These are phyloP conservation scores for Ascochyta pisi DNA, from an alignment of 2,329 filamentous ascomycete species.

Conservation along the genomic window DNA sequence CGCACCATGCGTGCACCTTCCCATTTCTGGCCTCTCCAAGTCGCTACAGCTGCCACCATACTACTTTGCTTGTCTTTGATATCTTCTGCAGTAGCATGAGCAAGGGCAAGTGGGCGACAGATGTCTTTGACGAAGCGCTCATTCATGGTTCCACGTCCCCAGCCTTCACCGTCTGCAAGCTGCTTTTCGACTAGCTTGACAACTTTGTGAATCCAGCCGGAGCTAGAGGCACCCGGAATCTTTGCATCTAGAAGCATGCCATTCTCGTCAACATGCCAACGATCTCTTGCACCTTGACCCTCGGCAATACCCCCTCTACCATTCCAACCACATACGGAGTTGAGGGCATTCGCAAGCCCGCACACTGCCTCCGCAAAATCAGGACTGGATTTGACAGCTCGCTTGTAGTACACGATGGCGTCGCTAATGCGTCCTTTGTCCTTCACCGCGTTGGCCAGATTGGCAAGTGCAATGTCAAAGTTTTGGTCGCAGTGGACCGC, in stretches of 20 bases:
- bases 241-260: slow-evolving; percentile 82
- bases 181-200: slow-evolving; percentile 90
- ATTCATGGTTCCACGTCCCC: slow-evolving; percentile 76
- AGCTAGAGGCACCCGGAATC: slow-evolving; percentile 64
- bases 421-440: slow-evolving; percentile 92
- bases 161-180: slow-evolving; percentile 81
- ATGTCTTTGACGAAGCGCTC: slow-evolving; percentile 51
- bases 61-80: slow-evolving; percentile 46
- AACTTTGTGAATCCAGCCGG: slow-evolving; percentile 87
- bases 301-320: slow-evolving; percentile 85
- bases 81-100: slow-evolving; percentile 41
- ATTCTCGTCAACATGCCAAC: slow-evolving; percentile 89
- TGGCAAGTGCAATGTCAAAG: slow-evolving; percentile 96
- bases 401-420: slow-evolving; percentile 88
- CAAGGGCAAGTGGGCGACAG: slow-evolving; percentile 54
- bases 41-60: slow-evolving; percentile 47
- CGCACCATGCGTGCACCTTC: slow-evolving; percentile 87
- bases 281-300: slow-evolving; percentile 76
- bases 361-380: slow-evolving; percentile 98
- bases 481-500: slow-evolving; percentile 91
- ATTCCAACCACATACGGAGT: slow-evolving; percentile 95
- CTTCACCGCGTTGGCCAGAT: slow-evolving; percentile 96
- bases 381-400: slow-evolving; percentile 89
- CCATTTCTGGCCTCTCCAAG: slow-evolving; percentile 78
- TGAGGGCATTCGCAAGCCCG: slow-evolving; percentile 90